phyloP scores from a whole-genome alignment of 2,329 filamentous ascomycete species.

The Fusarium citri region DNA sequence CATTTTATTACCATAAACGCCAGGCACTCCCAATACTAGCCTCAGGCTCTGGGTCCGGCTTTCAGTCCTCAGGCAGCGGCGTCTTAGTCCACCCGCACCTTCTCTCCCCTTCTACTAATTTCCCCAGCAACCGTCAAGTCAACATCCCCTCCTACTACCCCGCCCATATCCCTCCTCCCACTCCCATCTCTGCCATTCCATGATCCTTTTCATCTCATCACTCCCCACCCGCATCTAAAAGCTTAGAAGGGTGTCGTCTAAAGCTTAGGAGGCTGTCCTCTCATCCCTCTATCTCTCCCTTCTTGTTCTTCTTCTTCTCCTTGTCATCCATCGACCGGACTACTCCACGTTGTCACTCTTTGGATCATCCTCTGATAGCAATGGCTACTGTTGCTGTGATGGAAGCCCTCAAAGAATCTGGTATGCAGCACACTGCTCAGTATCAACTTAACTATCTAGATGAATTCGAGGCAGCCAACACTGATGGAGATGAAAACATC shows the following conservation, averaged over 20 bases:
- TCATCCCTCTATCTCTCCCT: background rate
- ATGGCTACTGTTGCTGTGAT: background rate
- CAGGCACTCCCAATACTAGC: background rate
- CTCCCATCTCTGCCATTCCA: background rate
- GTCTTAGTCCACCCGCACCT: background rate
- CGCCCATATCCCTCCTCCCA: no score
- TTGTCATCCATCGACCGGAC: background rate
- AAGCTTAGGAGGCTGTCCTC: no score
- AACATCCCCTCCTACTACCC: background rate
- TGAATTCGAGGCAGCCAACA: background rate
- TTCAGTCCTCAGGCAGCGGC: constrained; percentile 2
- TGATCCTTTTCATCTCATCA: background rate
- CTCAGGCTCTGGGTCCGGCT: background rate
- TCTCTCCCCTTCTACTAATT: background rate
- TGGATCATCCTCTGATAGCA: background rate
- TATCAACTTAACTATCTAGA: background rate
- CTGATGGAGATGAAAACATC: background rate
- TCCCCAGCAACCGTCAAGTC: background rate
- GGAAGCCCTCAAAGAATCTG: background rate
- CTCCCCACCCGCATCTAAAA: background rate
- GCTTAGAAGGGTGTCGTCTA: background rate
- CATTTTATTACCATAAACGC: no score
- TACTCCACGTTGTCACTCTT: background rate
- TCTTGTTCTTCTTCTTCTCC: background rate
- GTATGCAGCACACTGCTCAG: no score